These are phyloP conservation scores for Fraxinus ornus DNA, from an alignment of 305 asterid species.

Conservation along the genomic window DNA sequence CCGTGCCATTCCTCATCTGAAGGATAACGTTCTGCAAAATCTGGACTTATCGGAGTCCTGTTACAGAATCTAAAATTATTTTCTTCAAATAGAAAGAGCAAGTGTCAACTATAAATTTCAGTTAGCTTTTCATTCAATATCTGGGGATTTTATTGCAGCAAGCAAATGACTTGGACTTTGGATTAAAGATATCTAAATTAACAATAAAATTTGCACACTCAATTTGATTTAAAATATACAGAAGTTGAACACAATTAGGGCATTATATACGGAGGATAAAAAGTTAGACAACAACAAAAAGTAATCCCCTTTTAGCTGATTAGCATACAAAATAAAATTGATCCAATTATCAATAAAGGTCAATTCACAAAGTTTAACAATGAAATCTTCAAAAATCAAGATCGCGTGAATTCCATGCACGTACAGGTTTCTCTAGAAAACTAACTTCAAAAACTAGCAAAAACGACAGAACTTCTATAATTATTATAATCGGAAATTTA, in stretches of 20 bases:
- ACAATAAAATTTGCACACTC: neutral
- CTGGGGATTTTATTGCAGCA: neutral
- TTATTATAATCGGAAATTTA: neutral
- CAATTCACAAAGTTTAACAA: neutral
- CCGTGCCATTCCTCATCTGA: slow-evolving; percentile 88
- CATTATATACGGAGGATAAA: neutral
- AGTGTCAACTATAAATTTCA: neutral
- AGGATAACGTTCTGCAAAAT: slow-evolving; percentile 65
- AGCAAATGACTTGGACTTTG: neutral
- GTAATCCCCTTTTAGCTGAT: neutral
- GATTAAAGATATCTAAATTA: neutral
- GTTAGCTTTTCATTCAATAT: neutral
- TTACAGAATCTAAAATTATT: slow-evolving; percentile 26
- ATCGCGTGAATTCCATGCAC: neutral
- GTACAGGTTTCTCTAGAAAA: neutral
- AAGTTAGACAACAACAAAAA: neutral
- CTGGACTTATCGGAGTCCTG: slow-evolving; percentile 68
- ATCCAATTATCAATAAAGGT: neutral
- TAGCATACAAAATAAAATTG: slow-evolving; percentile 1
- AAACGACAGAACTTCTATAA: neutral
- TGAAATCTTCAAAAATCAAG: neutral
- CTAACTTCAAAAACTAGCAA: neutral
- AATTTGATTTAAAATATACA: neutral
- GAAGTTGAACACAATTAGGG: neutral
- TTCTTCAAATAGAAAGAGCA: neutral